Base-by-base conservation (phyloP, 2,329 filamentous ascomycete genomes). In the Calonectria leucothoes region DNA sequence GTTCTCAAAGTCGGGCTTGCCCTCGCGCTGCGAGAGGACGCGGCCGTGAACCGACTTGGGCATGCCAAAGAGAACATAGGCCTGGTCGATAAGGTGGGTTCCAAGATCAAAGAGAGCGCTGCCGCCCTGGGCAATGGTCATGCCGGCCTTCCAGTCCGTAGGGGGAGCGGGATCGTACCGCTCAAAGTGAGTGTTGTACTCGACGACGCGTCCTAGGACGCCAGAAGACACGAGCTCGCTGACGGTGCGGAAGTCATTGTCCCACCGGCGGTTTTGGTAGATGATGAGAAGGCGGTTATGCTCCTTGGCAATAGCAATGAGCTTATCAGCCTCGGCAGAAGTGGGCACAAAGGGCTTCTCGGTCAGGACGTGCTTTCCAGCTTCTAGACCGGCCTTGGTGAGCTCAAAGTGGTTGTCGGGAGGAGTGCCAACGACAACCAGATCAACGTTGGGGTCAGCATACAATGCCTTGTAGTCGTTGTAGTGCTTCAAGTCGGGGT, bases 281-380 rank as follows among this genome's bases (percentile, higher is more conserved):
- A 94, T 92, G 75, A 91, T 91, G 73, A 94, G 83, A 55, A 92
- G 82, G 69, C 87, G 87, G 45, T 86, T 83, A 59, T 88, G 83
- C 72, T 88, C 83, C 75, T 87, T 83, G 12, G 92, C 90, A 64
- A 93, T 84, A 12, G 84, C 83, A 55, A 90, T 88, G 8, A 96
- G 89, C 77, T 90, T 85, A 39, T 91, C 88, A 14, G 94, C 94
- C 84, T 96, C 92, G 71, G 90, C 87, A 1, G 90, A 87, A 1
- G 92, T 94, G 25, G 94, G 93, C 15, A 94, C 93, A 82, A 96
- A 96, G 3, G 94, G 94, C 87, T 96, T 96, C 86, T 96, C 94
- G 63, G 94, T 93, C 66, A 96, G 87, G 31, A 96, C 93, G 83
- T 96, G 93, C 86, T 96, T 96, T 78, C 93, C 92, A 12, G 89